These are phyloP conservation scores for Exophiala bonariae DNA, from an alignment of 2,329 filamentous ascomycete species.

Conservation along the genomic window DNA sequence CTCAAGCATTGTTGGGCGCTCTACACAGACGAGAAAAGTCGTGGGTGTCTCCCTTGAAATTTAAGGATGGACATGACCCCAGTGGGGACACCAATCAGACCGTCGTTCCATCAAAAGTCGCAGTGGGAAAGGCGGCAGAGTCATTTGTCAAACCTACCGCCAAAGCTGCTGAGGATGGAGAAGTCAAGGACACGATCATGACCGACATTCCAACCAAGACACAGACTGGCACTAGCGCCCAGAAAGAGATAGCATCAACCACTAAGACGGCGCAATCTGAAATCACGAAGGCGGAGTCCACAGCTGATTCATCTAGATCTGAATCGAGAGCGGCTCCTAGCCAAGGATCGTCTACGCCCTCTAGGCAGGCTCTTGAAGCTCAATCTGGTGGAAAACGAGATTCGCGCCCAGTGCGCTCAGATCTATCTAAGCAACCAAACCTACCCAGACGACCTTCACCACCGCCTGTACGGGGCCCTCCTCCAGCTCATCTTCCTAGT, in stretches of 20 bases:
- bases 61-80: slow-evolving; percentile 33
- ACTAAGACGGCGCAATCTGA: slow-evolving; percentile 14
- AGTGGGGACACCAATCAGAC: slow-evolving; percentile 13
- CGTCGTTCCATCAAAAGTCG: slow-evolving; percentile 1
- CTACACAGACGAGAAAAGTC: slow-evolving; percentile 49
- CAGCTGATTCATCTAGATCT: slow-evolving; percentile 15
- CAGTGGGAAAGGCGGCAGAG: slow-evolving; percentile 16
- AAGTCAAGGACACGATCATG: slow-evolving; percentile 48
- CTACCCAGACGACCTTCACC: slow-evolving; percentile 41
- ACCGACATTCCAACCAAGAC: slow-evolving; percentile 31
- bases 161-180: slow-evolving; percentile 42
- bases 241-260: slow-evolving; percentile 1
- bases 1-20: slow-evolving; percentile 50
- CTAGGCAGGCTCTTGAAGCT: slow-evolving; percentile 11
- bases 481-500: slow-evolving; percentile 38
- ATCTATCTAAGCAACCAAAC: slow-evolving; percentile 18
- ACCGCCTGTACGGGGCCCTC: slow-evolving; percentile 31
- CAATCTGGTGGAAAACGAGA: slow-evolving; percentile 13
- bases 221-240: slow-evolving; percentile 18
- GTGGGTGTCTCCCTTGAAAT: slow-evolving; percentile 50
- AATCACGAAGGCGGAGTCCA: slow-evolving; percentile 8
- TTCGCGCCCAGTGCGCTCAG: slow-evolving; percentile 14
- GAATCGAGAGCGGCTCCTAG: slow-evolving; percentile 8
- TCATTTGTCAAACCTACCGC: slow-evolving; percentile 28
- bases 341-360: slow-evolving; percentile 18